phyloP scores from a whole-genome alignment of 768 basidiomycete species.

The Boletellus ananas region DNA sequence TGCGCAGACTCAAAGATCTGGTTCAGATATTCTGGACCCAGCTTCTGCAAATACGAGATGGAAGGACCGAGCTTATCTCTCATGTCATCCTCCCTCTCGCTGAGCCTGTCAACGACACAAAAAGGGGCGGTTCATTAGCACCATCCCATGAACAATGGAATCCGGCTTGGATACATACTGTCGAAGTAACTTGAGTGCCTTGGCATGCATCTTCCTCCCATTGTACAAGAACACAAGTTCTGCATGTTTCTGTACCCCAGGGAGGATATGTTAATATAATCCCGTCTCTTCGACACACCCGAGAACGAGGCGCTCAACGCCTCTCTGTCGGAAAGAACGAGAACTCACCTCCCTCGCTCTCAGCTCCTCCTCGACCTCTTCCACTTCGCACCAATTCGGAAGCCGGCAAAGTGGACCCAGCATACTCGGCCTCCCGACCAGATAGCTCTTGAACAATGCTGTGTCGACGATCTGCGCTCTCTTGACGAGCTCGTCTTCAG shows the following conservation, averaged over 20 bases:
- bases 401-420: conserved; percentile 55
- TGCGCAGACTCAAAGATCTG: conserved; percentile 78
- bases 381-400: conserved; percentile 1
- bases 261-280: not conserved
- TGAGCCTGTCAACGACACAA: conserved; percentile 49
- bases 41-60: conserved; percentile 84
- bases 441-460: conserved; percentile 88
- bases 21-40: conserved; percentile 76
- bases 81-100: conserved; percentile 70
- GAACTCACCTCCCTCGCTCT: conserved; percentile 48
- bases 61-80: conserved; percentile 81
- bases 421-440: conserved; percentile 75
- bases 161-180: conserved; percentile 50
- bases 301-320: not conserved
- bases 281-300: not conserved
- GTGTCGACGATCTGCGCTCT: conserved; percentile 95
- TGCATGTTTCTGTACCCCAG: conserved; percentile 66
- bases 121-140: not conserved
- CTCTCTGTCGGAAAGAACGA: not conserved
- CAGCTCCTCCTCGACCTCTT: not conserved
- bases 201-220: conserved; percentile 92
- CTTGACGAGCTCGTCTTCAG: conserved; percentile 79
- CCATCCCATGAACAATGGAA: not conserved
- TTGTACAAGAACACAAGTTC: conserved; percentile 91
- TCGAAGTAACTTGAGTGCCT: conserved; percentile 79